Conservation (phyloP, 2,329 filamentous ascomycete genomes). For the Dothiorella sarmentorum region DNA sequence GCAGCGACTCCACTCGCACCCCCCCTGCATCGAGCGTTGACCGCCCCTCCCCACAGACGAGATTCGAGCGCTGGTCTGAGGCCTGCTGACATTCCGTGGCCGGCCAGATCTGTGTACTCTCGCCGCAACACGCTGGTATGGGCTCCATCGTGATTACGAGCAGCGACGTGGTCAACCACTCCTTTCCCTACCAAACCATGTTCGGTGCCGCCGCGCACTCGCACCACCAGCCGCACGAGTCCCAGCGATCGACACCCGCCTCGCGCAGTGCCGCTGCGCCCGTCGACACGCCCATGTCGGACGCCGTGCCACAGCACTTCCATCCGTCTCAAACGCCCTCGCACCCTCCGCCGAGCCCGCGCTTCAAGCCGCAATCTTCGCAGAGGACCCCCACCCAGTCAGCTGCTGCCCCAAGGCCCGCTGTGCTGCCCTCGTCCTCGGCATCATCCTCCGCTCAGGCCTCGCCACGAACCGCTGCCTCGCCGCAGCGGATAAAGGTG, state of each 20-base stretch:
- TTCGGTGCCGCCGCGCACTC: slow-evolving; percentile 45
- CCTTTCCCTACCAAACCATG: slow-evolving; percentile 71
- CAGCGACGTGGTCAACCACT: slow-evolving; percentile 70
- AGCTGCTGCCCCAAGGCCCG: slow-evolving; percentile 19
- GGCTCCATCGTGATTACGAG: slow-evolving; percentile 53
- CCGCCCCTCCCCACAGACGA: slow-evolving; percentile 18
- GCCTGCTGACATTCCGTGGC: slow-evolving; percentile 10
- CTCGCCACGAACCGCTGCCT: slow-evolving; percentile 28
- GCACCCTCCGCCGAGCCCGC: slow-evolving; percentile 33
- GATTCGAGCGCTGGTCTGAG: slow-evolving; percentile 6
- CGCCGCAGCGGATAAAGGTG: slow-evolving; percentile 67
- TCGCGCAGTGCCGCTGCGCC: slow-evolving; percentile 27
- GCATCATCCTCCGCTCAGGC: slow-evolving; percentile 28
- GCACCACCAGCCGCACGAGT: slow-evolving; percentile 36
- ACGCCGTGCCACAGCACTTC: slow-evolving; percentile 30
- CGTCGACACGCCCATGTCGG: slow-evolving; percentile 39
- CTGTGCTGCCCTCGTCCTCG: slow-evolving; percentile 27
- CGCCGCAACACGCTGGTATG: slow-evolving; percentile 48
- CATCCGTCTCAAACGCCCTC: slow-evolving; percentile 26
- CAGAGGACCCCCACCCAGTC: slow-evolving; percentile 29
- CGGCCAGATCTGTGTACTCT: slow-evolving; percentile 11
- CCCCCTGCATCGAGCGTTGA: slow-evolving; percentile 19
- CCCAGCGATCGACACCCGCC: slow-evolving; percentile 29
- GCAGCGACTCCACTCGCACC: slow-evolving; percentile 15
- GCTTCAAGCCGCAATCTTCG: slow-evolving; percentile 34